Conservation (phyloP, 257 asterid genomes). For the Solanum phureja region DNA sequence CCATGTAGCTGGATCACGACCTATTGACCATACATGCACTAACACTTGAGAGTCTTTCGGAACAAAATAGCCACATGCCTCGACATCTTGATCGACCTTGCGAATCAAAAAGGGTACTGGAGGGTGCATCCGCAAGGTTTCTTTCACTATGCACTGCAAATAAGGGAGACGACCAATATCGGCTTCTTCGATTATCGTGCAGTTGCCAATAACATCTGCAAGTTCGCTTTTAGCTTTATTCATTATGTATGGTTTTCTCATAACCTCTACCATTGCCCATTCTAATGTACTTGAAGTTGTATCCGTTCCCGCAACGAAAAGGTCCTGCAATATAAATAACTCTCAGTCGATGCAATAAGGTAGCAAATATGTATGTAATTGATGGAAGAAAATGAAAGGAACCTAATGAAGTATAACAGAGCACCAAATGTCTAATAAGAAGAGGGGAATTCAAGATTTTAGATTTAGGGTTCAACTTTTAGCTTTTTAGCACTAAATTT, state of each 20-base stretch:
- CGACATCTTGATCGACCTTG: conserved; percentile 28
- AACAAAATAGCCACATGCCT: conserved; percentile 35
- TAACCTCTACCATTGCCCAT: conserved; percentile 77
- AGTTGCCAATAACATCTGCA: conserved; percentile 34
- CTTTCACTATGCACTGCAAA: conserved; percentile 41
- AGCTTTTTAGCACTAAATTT: background rate
- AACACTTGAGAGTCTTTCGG: conserved; percentile 47
- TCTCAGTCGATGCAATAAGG: no score
- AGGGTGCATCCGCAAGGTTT: conserved; percentile 58
- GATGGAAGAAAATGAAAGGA: no score
- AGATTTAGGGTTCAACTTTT: no score
- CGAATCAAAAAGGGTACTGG: conserved; percentile 73
- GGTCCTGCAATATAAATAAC: conserved; percentile 27
- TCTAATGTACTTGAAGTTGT: conserved; percentile 59
- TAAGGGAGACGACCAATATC: conserved; percentile 47
- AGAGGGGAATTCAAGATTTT: no score
- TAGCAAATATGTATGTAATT: no score
- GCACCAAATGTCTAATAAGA: background rate
- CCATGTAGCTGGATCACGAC: conserved; percentile 49
- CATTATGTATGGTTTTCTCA: conserved; percentile 41
- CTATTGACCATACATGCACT: conserved; percentile 60
- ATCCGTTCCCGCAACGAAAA: conserved; percentile 59
- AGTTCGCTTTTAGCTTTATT: conserved; percentile 45
- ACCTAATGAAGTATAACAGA: background rate
- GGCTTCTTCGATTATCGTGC: conserved; percentile 31